These are phyloP conservation scores for Sanghuangporus sanghuang DNA, from an alignment of 1,284 basidiomycete species.

Conservation along the genomic window DNA sequence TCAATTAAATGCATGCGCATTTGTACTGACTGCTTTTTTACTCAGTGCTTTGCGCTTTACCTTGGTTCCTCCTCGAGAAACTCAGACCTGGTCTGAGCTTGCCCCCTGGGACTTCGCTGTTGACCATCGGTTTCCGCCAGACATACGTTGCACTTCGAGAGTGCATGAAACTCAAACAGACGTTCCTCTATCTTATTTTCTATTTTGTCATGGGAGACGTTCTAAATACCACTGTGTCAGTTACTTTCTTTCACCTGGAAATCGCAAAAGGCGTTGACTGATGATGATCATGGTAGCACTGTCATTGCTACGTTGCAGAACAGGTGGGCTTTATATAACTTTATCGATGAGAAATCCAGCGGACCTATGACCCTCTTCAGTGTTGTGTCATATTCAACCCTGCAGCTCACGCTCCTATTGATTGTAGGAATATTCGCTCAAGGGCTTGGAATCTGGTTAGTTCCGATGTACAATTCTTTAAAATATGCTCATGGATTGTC, in stretches of 20 bases:
- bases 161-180: slow-evolving; percentile 69
- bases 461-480: slow-evolving; percentile 21
- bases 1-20: background rate
- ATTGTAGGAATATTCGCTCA: slow-evolving; percentile 76
- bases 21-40: slow-evolving; percentile 1
- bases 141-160: slow-evolving; percentile 62
- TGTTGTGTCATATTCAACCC: slow-evolving; percentile 61
- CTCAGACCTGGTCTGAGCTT: slow-evolving; percentile 60
- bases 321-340: slow-evolving; percentile 34
- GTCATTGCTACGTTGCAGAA: slow-evolving; percentile 79
- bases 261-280: background rate
- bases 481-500: slow-evolving; percentile 2
- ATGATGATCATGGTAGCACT: slow-evolving; percentile 39
- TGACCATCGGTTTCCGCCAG: slow-evolving; percentile 70
- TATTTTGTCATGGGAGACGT: slow-evolving; percentile 79
- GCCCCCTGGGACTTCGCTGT: slow-evolving; percentile 55
- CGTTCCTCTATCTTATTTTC: slow-evolving; percentile 68
- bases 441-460: slow-evolving; percentile 68
- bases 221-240: slow-evolving; percentile 70
- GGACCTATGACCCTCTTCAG: slow-evolving; percentile 25
- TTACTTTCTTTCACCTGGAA: background rate
- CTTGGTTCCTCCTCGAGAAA: slow-evolving; percentile 74
- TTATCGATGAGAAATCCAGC: slow-evolving; percentile 3
- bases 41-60: slow-evolving; percentile 63
- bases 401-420: slow-evolving; percentile 63